Percentiles rank a stretch among this genome's conserved stretches.
Evolutionary conservation across 1,139 yeast genomes (phyloP).

Genomic region (Taiozyma sp.): DNA sequence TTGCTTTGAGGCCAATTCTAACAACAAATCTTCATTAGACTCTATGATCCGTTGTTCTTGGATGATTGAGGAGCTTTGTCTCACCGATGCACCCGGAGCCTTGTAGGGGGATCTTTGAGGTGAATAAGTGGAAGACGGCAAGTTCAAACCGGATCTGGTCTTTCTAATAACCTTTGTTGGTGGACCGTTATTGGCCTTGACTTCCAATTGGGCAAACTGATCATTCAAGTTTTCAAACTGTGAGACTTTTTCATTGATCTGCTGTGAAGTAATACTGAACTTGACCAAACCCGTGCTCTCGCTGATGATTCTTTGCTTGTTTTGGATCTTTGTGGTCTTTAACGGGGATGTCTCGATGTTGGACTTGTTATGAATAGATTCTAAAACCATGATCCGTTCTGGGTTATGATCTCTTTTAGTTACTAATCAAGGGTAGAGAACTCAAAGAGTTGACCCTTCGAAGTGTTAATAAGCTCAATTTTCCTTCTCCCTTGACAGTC

Average conservation of each 20-base stretch:
- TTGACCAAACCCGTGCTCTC: conserved; percentile 29
- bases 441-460: no score
- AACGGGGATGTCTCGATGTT: neutral
- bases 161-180: conserved; percentile 2
- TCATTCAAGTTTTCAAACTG: conserved; percentile 13
- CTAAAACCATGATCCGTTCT: conserved; percentile 2
- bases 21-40: conserved; percentile 23
- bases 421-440: no score
- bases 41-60: conserved; percentile 2
- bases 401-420: no score
- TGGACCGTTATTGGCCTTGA: neutral
- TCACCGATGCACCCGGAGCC: neutral
- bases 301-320: conserved; percentile 25
- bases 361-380: conserved; percentile 6
- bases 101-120: conserved; percentile 3
- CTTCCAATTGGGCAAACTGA: conserved; percentile 14
- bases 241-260: conserved; percentile 11
- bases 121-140: conserved; percentile 3
- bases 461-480: neutral
- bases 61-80: neutral
- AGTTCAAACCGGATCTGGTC: conserved; percentile 2
- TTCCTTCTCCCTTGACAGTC: neutral
- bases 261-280: conserved; percentile 16
- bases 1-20: conserved; percentile 37
- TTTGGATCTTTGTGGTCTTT: conserved; percentile 6